Evolutionary conservation across 2,329 filamentous ascomycete species (phyloP).

Genomic region (Colletotrichum australisinense): DNA sequence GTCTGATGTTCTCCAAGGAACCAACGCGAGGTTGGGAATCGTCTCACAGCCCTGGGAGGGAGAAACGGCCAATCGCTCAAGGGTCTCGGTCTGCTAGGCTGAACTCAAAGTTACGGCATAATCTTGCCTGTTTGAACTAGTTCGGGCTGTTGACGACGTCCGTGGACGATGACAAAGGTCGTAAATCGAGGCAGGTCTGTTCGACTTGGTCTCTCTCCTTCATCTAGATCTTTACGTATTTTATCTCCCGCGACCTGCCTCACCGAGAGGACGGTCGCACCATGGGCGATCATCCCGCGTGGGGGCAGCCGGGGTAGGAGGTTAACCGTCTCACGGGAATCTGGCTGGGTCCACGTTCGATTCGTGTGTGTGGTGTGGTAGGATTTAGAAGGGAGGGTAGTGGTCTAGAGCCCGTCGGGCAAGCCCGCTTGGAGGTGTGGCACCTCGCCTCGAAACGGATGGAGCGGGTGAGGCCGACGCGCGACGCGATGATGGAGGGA

Average conservation of each 20-base stretch:
- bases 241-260: neutral
- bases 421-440: neutral
- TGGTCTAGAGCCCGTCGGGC: neutral
- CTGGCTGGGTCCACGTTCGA: neutral
- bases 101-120: constrained; percentile 19
- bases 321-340: neutral
- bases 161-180: neutral
- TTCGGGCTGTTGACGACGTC: neutral
- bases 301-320: constrained; percentile 1
- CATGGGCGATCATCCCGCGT: constrained; percentile 25
- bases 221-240: constrained; percentile 3
- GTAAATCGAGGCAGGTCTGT: neutral
- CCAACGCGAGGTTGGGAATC: neutral
- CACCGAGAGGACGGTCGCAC: constrained; percentile 21
- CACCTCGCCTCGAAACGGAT: neutral
- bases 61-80: neutral
- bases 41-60: neutral
- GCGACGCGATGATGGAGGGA: neutral
- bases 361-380: neutral
- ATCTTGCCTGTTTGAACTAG: neutral
- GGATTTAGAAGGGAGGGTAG: neutral
- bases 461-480: neutral
- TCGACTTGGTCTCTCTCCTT: neutral
- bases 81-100: constrained; percentile 3
- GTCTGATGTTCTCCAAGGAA: neutral